phyloP scores from a whole-genome alignment of 2,329 filamentous ascomycete species.

The Paecilomyces dactylethromorphus region DNA sequence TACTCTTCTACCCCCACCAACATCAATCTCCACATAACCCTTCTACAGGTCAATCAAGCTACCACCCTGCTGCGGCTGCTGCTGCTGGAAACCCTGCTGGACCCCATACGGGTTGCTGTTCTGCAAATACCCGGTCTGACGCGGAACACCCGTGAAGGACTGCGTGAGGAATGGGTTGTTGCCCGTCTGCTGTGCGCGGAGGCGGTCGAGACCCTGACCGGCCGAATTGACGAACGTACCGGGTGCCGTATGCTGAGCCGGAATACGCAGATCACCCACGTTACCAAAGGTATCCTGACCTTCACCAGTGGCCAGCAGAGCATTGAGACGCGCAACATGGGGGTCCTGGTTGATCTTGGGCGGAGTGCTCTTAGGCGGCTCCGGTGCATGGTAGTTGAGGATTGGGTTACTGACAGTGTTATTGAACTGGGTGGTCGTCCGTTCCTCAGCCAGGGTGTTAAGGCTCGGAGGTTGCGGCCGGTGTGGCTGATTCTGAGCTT shows the following conservation, averaged over 20 bases:
- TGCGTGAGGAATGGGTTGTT: conserved; percentile 85
- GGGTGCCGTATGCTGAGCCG: conserved; percentile 90
- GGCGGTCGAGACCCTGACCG: conserved; percentile 65
- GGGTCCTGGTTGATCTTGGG: conserved; percentile 49
- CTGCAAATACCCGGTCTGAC: conserved; percentile 39
- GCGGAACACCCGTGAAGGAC: conserved; percentile 67
- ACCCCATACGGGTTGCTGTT: conserved; percentile 51
- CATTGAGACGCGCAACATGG: conserved; percentile 63
- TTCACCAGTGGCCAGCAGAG: conserved; percentile 77
- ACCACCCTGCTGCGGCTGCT: conserved; percentile 41
- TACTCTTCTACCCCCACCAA: background rate
- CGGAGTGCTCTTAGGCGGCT: conserved; percentile 26
- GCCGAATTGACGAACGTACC: conserved; percentile 96
- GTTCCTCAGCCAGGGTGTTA: conserved; percentile 73
- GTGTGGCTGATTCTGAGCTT: conserved; percentile 40
- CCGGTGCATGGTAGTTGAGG: conserved; percentile 23
- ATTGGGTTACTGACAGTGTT: conserved; percentile 38
- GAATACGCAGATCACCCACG: conserved; percentile 90
- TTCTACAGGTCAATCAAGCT: conserved; percentile 59
- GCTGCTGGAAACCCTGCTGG: conserved; percentile 36
- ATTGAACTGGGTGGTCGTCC: conserved; percentile 61
- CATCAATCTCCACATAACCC: background rate
- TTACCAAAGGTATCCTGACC: conserved; percentile 98
- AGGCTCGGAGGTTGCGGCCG: conserved; percentile 61
- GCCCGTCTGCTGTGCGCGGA: conserved; percentile 63